These are phyloP conservation scores for Cotoneaster glaucophyllus DNA, from an alignment of 306 rosid species.

Conservation along the genomic window DNA sequence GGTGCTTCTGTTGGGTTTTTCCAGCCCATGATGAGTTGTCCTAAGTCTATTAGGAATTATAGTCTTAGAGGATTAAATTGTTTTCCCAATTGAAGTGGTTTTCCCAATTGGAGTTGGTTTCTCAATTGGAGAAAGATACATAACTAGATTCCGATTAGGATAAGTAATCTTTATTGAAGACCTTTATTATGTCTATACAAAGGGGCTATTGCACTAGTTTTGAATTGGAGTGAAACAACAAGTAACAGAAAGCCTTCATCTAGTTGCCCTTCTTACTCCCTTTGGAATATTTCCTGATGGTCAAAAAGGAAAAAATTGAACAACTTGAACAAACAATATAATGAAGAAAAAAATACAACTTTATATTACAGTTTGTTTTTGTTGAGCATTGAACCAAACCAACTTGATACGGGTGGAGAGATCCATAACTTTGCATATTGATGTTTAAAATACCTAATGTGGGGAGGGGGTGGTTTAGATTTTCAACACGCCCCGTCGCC, in stretches of 20 bases:
- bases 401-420: background rate
- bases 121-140: too few species aligned
- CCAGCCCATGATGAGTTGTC: too few species aligned
- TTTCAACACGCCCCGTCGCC: background rate
- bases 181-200: too few species aligned
- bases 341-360: background rate
- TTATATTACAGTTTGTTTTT: background rate
- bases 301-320: background rate
- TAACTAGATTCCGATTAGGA: too few species aligned
- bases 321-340: background rate
- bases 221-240: too few species aligned
- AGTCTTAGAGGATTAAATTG: too few species aligned
- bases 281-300: slow-evolving; percentile 60
- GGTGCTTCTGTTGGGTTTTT: too few species aligned
- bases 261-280: slow-evolving; percentile 79
- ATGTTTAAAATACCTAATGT: background rate
- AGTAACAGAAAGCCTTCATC: slow-evolving; percentile 69
- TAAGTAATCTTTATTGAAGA: too few species aligned
- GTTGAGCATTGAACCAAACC: background rate
- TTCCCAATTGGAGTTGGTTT: too few species aligned
- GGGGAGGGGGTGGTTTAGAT: background rate
- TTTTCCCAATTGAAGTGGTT: too few species aligned
- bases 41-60: too few species aligned
- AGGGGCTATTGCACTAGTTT: too few species aligned
- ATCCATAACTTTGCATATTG: background rate